Percentiles rank a stretch among this genome's conserved stretches.
Evolutionary conservation across 148 eudicot genomes (phyloP).

Genomic region (Persicaria tinctoria): DNA sequence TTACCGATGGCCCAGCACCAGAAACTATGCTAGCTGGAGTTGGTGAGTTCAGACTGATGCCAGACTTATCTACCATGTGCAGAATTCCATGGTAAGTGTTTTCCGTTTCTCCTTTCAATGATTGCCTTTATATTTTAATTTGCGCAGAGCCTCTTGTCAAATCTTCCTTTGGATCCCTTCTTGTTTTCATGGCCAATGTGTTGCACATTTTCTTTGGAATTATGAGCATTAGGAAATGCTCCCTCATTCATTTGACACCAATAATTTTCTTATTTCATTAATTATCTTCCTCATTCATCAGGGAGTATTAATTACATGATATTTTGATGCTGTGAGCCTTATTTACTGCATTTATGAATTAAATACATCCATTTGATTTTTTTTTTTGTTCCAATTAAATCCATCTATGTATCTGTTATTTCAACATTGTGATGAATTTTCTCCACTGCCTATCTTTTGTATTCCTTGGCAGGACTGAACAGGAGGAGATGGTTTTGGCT

Average conservation of each 20-base stretch:
- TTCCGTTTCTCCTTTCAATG: not conserved
- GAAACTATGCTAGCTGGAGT: conserved; percentile 65
- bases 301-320: not conserved
- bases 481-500: conserved; percentile 88
- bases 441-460: not conserved
- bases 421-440: not conserved
- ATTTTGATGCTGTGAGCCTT: not conserved
- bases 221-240: not conserved
- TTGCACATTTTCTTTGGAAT: not conserved
- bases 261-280: not conserved
- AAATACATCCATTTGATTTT: no score
- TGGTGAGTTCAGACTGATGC: conserved; percentile 86
- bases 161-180: not conserved
- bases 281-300: not conserved
- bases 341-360: no score
- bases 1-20: conserved; percentile 68
- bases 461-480: conserved; percentile 48
- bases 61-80: conserved; percentile 74
- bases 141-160: not conserved
- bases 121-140: not conserved
- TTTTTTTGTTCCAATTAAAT: no score
- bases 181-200: conserved; percentile 6
- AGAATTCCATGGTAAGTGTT: conserved; percentile 73
- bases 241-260: not conserved
- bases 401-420: not conserved